Evolutionary conservation across 2,329 filamentous ascomycete genomes (phyloP), one percentile per base, ranked within the genome.

Genomic region (Aspergillus tamarii): DNA sequence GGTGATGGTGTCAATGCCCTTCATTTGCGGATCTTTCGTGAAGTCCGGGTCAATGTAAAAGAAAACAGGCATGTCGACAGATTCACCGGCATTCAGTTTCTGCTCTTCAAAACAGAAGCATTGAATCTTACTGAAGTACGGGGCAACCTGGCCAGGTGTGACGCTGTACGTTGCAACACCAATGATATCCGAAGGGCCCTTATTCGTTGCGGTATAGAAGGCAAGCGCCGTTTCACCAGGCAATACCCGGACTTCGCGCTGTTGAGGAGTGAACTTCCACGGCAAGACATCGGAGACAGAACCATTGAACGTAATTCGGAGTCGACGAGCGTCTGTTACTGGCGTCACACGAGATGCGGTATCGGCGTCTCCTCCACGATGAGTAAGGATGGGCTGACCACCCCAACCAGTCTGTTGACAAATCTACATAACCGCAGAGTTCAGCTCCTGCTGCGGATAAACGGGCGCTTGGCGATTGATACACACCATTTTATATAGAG

Each of bases 61-160:
- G 80, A 99, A 99, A 0, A 99, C 96, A 0, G 95, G 96, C 96
- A 99, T 99, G 78, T 99, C 95, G 60, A 99, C 95, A 52, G 93
- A 95, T 84, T 99, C 96, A 52, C 94, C 94, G 7, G 94, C 94
- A 76, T 95, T 94, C 69, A 99, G 80, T 66, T 96, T 86, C 84
- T 99, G 95, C 77, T 93, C 94, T 82, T 99, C 95, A 73, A 99
- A 99, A 80, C 95, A 99, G 80, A 99, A 99, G 76, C 95, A 99
- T 80, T 99, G 95, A 53, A 99, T 99, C 86, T 99, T 99, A 87
- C 92, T 96, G 76, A 99, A 99, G 78, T 99, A 99, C 1, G 93
- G 94, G 50, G 95, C 94, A 52, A 96, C 94, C 81, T 99, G 95
- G 4, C 88, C 95, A 0, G 95, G 95, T 3, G 94, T 97, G 34